Conservation (phyloP, 371 early-diverging fungal species). For the Blyttiomyces sp. region DNA sequence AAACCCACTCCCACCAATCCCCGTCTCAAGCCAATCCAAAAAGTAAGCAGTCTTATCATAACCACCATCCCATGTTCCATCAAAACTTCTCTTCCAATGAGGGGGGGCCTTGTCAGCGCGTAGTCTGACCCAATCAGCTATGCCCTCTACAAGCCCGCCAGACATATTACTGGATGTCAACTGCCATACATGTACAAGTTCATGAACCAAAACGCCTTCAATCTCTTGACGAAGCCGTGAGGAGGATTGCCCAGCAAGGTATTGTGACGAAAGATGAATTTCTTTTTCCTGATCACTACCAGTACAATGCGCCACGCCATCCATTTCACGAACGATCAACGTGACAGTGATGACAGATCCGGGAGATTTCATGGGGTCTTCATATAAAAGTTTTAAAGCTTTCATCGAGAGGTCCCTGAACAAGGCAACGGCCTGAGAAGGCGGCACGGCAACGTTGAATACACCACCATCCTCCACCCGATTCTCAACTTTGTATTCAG, state of each 20-base stretch:
- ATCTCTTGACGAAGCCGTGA: neutral
- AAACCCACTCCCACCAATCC: neutral
- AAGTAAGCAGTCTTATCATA: constrained; percentile 39
- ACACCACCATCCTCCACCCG: neutral
- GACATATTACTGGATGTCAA: constrained; percentile 6
- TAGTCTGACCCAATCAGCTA: constrained; percentile 41
- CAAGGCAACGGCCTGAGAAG: neutral
- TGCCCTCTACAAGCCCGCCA: constrained; percentile 35
- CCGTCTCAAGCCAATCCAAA: constrained; percentile 32
- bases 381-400: no score
- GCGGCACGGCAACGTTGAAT: neutral
- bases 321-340: neutral
- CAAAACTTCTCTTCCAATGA: constrained; percentile 29
- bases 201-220: neutral
- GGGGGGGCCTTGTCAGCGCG: constrained; percentile 19
- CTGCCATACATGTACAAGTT: constrained; percentile 3
- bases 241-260: neutral
- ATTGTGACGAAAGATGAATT: neutral
- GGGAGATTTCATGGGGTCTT: no score
- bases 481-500: neutral
- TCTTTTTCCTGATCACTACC: constrained; percentile 1
- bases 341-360: neutral
- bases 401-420: no score
- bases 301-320: neutral
- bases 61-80: constrained; percentile 30